Conservation (phyloP, 306 rosid genomes). For the Fragaria vesca region DNA sequence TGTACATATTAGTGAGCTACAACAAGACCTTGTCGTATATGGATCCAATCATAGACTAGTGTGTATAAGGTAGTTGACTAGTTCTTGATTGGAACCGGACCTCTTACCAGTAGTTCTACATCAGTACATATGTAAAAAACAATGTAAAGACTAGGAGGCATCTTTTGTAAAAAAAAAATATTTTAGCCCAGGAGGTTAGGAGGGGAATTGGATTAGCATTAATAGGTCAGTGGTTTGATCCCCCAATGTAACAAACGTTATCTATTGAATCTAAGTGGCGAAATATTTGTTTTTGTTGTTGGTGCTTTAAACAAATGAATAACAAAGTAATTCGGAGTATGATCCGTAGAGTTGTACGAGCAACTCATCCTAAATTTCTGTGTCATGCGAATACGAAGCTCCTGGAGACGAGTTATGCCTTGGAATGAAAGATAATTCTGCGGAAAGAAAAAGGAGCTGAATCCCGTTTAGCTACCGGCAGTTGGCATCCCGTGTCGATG, state of each 20-base stretch:
- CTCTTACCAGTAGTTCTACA: not conserved
- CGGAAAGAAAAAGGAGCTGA: too few species aligned
- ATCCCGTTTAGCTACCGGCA: too few species aligned
- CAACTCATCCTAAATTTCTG: too few species aligned
- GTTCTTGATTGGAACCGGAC: not conserved
- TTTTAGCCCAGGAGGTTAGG: not conserved
- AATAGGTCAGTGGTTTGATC: not conserved
- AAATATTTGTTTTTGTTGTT: not conserved
- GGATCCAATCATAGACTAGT: not conserved
- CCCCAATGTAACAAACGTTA: not conserved
- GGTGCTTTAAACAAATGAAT: too few species aligned
- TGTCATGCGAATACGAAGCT: too few species aligned
- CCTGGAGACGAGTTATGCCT: too few species aligned
- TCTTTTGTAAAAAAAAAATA: not conserved
- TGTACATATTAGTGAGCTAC: slow-evolving; percentile 25
- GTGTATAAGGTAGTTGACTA: not conserved
- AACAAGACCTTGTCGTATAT: slow-evolving; percentile 1
- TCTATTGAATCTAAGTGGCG: not conserved
- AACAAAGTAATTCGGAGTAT: too few species aligned
- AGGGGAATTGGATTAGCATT: not conserved
- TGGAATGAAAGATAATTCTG: too few species aligned
- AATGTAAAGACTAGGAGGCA: not conserved
- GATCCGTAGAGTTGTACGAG: too few species aligned
- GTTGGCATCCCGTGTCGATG: too few species aligned
- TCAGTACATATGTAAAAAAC: not conserved